Conservation (phyloP, 345 rosid species). For the Aethionema arabicum region DNA sequence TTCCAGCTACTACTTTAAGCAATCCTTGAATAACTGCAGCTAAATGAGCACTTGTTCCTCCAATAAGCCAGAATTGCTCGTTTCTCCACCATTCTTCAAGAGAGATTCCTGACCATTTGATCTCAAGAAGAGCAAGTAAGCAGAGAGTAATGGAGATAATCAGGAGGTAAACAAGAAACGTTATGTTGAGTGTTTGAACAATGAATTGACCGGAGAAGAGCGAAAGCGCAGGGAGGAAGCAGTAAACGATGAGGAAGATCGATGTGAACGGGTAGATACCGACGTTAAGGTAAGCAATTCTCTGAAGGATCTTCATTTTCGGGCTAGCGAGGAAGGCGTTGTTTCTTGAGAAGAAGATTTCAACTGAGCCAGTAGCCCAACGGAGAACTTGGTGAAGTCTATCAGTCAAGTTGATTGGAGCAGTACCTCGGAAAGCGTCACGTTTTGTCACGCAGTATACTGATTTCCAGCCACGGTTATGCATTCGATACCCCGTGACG, state of each 20-base stretch:
- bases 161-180: constrained; percentile 78
- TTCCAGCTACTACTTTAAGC: constrained; percentile 87
- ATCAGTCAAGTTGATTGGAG: constrained; percentile 95
- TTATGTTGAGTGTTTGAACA: constrained; percentile 74
- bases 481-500: constrained; percentile 98
- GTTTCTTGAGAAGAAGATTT: constrained; percentile 94
- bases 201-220: constrained; percentile 97
- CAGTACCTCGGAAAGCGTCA: constrained; percentile 96
- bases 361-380: constrained; percentile 99
- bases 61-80: constrained; percentile 96
- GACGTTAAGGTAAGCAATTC: constrained; percentile 87
- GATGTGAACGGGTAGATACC: constrained; percentile 98
- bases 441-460: constrained; percentile 96
- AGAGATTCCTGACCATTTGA: constrained; percentile 97
- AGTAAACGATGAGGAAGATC: constrained; percentile 89
- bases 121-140: constrained; percentile 82
- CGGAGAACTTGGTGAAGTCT: constrained; percentile 95
- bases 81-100: constrained; percentile 98
- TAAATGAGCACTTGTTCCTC: constrained; percentile 96
- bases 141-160: constrained; percentile 70
- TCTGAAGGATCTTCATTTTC: constrained; percentile 85
- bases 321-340: constrained; percentile 86
- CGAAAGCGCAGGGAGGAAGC: constrained; percentile 98
- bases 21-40: constrained; percentile 95
- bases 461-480: constrained; percentile 97